Evolutionary conservation across 2,329 filamentous ascomycete species (phyloP).

Genomic region (Diaporthe helianthi): DNA sequence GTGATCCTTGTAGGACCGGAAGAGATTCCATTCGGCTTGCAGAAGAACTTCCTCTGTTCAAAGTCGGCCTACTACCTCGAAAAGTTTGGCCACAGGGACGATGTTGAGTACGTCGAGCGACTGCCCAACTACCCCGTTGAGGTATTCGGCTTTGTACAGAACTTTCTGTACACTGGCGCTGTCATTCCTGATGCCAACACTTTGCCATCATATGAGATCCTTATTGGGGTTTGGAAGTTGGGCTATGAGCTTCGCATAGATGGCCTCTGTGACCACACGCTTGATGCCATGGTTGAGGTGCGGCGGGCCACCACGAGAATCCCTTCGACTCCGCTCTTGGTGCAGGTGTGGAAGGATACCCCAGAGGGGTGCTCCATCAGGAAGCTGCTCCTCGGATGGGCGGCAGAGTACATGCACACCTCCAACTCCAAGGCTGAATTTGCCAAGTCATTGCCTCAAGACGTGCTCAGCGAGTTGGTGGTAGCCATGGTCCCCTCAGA

Average conservation of each 20-base stretch:
- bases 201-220: conserved; percentile 59
- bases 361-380: conserved; percentile 67
- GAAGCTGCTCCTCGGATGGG: conserved; percentile 65
- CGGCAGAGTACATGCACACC: conserved; percentile 67
- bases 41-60: conserved; percentile 64
- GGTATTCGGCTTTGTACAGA: conserved; percentile 62
- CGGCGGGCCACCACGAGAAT: conserved; percentile 60
- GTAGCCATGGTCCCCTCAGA: conserved; percentile 66
- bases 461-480: conserved; percentile 68
- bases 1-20: conserved; percentile 61
- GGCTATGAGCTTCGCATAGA: conserved; percentile 59
- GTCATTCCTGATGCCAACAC: conserved; percentile 52
- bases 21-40: conserved; percentile 62
- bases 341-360: conserved; percentile 68
- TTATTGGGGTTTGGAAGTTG: conserved; percentile 65
- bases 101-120: conserved; percentile 58
- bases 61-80: conserved; percentile 57
- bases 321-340: conserved; percentile 64
- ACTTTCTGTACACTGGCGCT: conserved; percentile 60
- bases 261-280: conserved; percentile 62
- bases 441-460: conserved; percentile 66
- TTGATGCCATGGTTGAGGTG: conserved; percentile 65
- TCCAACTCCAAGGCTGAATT: conserved; percentile 64
- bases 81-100: conserved; percentile 49
- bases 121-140: conserved; percentile 56